Evolutionary conservation across 2,329 filamentous ascomycete genomes (phyloP).

Genomic region (Verticillium longisporum): DNA sequence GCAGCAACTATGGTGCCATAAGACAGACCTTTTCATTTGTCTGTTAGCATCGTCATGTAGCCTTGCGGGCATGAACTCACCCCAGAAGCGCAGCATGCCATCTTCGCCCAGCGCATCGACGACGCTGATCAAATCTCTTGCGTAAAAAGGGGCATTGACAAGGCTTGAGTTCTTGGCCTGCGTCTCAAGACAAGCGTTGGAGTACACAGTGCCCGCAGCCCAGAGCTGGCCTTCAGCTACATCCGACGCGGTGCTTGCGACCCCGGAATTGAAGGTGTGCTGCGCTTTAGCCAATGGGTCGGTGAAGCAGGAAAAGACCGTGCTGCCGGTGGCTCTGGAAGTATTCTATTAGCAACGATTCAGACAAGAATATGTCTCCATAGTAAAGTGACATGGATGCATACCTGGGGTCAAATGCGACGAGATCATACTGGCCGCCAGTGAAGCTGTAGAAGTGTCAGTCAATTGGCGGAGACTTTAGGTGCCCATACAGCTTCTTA

Average conservation of each 20-base stretch:
- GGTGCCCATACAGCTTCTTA: too few relatives aligned
- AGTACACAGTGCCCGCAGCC: slow-evolving; percentile 14
- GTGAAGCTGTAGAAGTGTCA: slow-evolving; percentile 10
- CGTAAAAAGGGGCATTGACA: slow-evolving; percentile 35
- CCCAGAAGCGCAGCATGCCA: slow-evolving; percentile 31
- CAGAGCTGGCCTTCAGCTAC: slow-evolving; percentile 13
- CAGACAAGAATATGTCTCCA: too few relatives aligned
- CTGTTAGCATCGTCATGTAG: neutral
- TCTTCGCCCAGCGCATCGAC: slow-evolving; percentile 32
- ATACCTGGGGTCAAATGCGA: slow-evolving; percentile 19
- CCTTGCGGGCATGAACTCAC: slow-evolving; percentile 11
- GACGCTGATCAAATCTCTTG: slow-evolving; percentile 34
- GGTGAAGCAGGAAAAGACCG: slow-evolving; percentile 17
- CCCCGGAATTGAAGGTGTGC: neutral
- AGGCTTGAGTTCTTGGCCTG: slow-evolving; percentile 18
- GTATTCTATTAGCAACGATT: too few relatives aligned
- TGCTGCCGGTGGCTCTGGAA: slow-evolving; percentile 18
- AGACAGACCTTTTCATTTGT: slow-evolving; percentile 20
- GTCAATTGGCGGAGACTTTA: neutral
- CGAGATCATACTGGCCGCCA: slow-evolving; percentile 17
- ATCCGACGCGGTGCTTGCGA: neutral
- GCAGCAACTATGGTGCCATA: slow-evolving; percentile 30
- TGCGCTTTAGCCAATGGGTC: rapidly evolving
- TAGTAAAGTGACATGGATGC: neutral
- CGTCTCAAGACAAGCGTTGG: slow-evolving; percentile 12